Evolutionary conservation across 805 yeast genomes (phyloP), one percentile per base, ranked within the genome.

Genomic region (Zygosaccharomyces rouxii): DNA sequence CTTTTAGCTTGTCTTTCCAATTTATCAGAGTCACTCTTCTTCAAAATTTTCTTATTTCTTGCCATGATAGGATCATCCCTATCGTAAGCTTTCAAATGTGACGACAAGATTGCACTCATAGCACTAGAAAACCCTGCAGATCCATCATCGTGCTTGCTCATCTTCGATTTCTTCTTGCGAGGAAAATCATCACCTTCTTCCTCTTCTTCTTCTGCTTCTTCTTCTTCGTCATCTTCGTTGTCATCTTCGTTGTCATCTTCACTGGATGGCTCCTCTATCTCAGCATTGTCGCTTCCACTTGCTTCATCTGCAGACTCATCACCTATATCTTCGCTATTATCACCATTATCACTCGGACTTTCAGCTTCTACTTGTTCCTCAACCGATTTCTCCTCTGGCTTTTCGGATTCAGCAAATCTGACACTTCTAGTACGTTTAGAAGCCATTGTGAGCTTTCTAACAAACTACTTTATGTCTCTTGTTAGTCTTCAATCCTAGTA

Each of bases 31-130:
- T 90, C 97, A 48, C 86, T 76, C 55, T 86, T 83, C 68, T 83
- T 84, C 44, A 82, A 52, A 0, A 83, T 78, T 37, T 77, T 74
- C 55, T 84, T 86, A 60, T 86, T 86, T 69, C 98, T 81, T 6
- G 92, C 90, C 69, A 92, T 75, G 48, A 92, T 87, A 2, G 99
- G 99, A 64, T 90, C 96, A 39, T 78, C 78, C 62, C 97, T 76
- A 61, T 86, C 89, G 59, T 92, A 86, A 0, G 96, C 95, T 65
- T 94, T 94, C 55, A 92, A 73, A 59, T 81, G 83, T 1, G 98
- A 88, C 4, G 85, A 86, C 44, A 92, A 70, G 58, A 92, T 85
- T 13, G 96, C 94, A 55, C 73, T 80, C 61, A 94, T 80, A 0
- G 98, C 98, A 47, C 70, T 75, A 16, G 96, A 87, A 62, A 94